phyloP scores from a whole-genome alignment of 106 monocot genomes.

The Narthecium ossifragum region DNA sequence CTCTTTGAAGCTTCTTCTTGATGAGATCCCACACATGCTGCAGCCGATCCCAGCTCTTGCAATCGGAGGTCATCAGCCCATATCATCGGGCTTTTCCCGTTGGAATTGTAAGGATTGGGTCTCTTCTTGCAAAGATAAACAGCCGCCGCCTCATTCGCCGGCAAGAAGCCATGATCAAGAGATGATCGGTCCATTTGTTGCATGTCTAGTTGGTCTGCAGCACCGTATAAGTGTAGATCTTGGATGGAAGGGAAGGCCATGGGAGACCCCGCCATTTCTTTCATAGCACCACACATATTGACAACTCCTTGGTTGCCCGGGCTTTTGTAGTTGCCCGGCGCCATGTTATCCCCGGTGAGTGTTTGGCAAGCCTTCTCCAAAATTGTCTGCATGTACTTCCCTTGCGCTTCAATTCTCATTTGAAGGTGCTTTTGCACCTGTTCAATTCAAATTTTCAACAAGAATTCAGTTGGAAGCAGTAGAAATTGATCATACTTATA shows the following conservation, averaged over 20 bases:
- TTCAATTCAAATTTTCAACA: not conserved
- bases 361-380: constrained; percentile 73
- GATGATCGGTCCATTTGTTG: constrained; percentile 23
- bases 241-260: constrained; percentile 69
- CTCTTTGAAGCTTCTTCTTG: constrained; percentile 15
- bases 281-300: constrained; percentile 26
- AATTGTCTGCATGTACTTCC: constrained; percentile 84
- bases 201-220: constrained; percentile 34
- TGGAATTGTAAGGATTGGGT: constrained; percentile 16
- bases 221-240: constrained; percentile 59
- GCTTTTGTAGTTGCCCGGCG: constrained; percentile 24
- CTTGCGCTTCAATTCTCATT: constrained; percentile 81
- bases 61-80: constrained; percentile 44
- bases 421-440: constrained; percentile 87
- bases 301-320: constrained; percentile 16
- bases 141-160: not conserved
- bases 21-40: constrained; percentile 14
- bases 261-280: constrained; percentile 43
- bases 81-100: constrained; percentile 47
- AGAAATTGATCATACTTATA: not conserved
- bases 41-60: constrained; percentile 16
- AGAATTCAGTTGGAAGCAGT: too few species aligned
- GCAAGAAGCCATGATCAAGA: constrained; percentile 35
- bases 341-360: constrained; percentile 34
- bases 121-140: constrained; percentile 40